Percentiles rank a stretch among this genome's conserved stretches.
Evolutionary conservation across 176 grass and related monocot species (phyloP).

Genomic region (Saccharum officinarum): DNA sequence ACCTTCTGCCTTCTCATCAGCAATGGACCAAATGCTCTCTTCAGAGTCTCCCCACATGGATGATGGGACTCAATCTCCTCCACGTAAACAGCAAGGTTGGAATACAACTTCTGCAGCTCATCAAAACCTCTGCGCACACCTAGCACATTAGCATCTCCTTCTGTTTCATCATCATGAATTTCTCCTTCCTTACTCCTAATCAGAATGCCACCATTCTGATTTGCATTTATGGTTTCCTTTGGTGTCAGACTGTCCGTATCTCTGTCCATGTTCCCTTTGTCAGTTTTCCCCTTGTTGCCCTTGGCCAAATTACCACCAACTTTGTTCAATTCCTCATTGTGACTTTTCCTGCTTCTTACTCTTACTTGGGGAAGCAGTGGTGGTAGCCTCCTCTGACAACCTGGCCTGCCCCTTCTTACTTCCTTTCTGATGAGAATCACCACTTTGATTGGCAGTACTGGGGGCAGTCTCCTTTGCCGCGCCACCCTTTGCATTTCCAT

Average conservation of each 20-base stretch:
- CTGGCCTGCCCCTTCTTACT: slow-evolving; percentile 2
- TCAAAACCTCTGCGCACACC: background rate
- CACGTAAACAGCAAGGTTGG: slow-evolving; percentile 42
- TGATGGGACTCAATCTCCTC: slow-evolving; percentile 23
- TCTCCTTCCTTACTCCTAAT: background rate
- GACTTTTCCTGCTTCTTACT: slow-evolving; percentile 5
- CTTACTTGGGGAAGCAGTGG: background rate
- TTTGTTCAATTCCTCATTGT: slow-evolving; percentile 10
- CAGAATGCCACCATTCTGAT: background rate
- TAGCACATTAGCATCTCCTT: slow-evolving; percentile 17
- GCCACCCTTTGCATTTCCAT: slow-evolving; percentile 14
- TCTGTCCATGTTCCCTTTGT: slow-evolving; percentile 19
- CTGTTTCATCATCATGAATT: slow-evolving; percentile 7
- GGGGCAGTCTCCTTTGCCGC: background rate
- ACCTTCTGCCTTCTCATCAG: slow-evolving; percentile 37
- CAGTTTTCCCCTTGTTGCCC: slow-evolving; percentile 8
- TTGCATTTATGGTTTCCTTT: background rate
- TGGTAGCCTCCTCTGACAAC: background rate
- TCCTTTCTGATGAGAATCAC: background rate
- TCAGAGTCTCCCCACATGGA: slow-evolving; percentile 39
- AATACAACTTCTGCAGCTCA: slow-evolving; percentile 34
- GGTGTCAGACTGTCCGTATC: background rate
- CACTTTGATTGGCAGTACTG: background rate
- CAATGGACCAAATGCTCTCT: slow-evolving; percentile 43
- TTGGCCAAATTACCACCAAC: background rate